A percentile compares a stretch with the other conserved stretches of the same genome.
These are phyloP conservation scores for Neofusicoccum cordaticola DNA, from an alignment of 2,329 filamentous ascomycete genomes.

Conservation along the genomic window DNA sequence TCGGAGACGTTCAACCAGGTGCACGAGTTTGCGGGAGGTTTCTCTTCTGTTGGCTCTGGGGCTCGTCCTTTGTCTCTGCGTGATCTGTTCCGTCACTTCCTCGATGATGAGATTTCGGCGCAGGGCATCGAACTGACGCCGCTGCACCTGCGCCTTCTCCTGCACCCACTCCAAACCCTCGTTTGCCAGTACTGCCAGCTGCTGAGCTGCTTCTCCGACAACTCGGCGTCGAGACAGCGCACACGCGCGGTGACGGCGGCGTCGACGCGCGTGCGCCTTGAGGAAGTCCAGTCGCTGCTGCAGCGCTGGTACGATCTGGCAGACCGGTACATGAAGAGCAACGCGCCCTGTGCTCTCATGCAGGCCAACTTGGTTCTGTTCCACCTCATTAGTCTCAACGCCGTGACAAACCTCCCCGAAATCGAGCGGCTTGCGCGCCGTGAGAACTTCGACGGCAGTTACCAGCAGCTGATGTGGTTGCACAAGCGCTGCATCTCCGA, in stretches of 20 bases:
- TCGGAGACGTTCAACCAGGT: slow-evolving; percentile 57
- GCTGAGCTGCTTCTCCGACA: slow-evolving; percentile 63
- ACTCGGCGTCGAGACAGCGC: slow-evolving; percentile 42
- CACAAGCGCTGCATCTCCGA: slow-evolving; percentile 64
- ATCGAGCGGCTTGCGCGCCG: slow-evolving; percentile 65
- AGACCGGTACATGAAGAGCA: slow-evolving; percentile 53
- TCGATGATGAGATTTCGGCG: slow-evolving; percentile 60
- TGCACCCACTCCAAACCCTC: slow-evolving; percentile 66
- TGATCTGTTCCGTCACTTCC: slow-evolving; percentile 66
- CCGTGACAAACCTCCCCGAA: slow-evolving; percentile 64
- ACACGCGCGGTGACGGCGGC: slow-evolving; percentile 55
- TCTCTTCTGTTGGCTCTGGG: slow-evolving; percentile 53
- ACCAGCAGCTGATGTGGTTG: slow-evolving; percentile 53
- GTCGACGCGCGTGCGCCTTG: slow-evolving; percentile 59
- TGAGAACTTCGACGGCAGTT: slow-evolving; percentile 56
- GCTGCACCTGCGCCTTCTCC: slow-evolving; percentile 62
- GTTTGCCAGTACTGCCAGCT: slow-evolving; percentile 65
- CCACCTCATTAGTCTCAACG: slow-evolving; percentile 68
- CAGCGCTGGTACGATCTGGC: slow-evolving; percentile 68
- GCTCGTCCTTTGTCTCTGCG: slow-evolving; percentile 58
- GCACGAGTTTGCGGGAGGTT: slow-evolving; percentile 54
- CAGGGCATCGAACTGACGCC: slow-evolving; percentile 53
- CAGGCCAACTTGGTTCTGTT: slow-evolving; percentile 67
- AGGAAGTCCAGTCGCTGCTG: slow-evolving; percentile 63
- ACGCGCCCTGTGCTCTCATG: slow-evolving; percentile 58